Conservation (phyloP, 352 stramenopile genomes). For the Pythium pectinolyticum region DNA sequence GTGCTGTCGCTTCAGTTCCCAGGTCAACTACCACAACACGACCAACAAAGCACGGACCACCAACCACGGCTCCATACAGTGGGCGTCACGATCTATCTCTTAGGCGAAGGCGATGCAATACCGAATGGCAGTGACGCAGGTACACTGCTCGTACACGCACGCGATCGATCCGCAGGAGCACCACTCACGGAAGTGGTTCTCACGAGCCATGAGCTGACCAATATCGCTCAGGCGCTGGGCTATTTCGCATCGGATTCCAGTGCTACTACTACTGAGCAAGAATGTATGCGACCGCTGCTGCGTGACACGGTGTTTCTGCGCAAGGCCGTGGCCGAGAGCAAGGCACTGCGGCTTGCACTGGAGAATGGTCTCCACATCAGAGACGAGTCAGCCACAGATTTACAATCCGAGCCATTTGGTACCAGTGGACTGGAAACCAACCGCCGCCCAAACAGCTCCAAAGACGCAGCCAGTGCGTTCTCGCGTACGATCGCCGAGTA, state of each 20-base stretch:
- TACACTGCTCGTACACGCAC: slow-evolving; percentile 23
- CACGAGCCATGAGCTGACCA: slow-evolving; percentile 9
- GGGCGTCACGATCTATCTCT: slow-evolving; percentile 21
- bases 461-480: neutral
- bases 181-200: slow-evolving; percentile 15
- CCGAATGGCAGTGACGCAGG: neutral
- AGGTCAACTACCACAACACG: neutral
- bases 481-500: slow-evolving; percentile 6
- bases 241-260: too few relatives aligned
- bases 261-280: slow-evolving; percentile 8
- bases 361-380: slow-evolving; percentile 23
- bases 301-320: slow-evolving; percentile 39
- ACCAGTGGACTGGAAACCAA: neutral
- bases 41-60: too few relatives aligned
- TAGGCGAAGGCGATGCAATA: slow-evolving; percentile 11
- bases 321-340: slow-evolving; percentile 31
- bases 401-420: slow-evolving; percentile 1
- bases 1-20: neutral
- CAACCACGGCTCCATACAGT: neutral
- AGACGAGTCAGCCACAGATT: too few relatives aligned
- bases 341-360: slow-evolving; percentile 35
- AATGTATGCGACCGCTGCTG: slow-evolving; percentile 25
- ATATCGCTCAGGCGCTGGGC: neutral
- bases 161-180: slow-evolving; percentile 2
- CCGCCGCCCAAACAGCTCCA: neutral